Evolutionary conservation across 2,329 filamentous ascomycete genomes (phyloP).

Genomic region (Pseudogymnoascus sp.): DNA sequence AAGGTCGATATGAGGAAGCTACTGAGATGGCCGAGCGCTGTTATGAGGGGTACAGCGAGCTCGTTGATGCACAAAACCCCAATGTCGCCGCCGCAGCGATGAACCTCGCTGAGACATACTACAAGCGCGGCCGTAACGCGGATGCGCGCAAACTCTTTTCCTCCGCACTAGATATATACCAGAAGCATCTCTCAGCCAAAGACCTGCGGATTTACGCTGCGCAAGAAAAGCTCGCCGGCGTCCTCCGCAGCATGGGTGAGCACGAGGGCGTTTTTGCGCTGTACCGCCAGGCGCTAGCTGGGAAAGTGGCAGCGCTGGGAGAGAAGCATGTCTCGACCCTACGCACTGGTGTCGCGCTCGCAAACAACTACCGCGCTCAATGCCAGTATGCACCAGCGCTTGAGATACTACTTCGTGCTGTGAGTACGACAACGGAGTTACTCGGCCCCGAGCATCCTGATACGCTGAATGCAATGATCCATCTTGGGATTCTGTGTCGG

Average conservation of each 20-base stretch:
- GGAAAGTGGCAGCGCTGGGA: not conserved
- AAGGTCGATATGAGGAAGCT: constrained; percentile 13
- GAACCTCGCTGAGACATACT: not conserved
- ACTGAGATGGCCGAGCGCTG: not conserved
- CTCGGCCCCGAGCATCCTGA: constrained; percentile 13
- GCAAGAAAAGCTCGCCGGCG: not conserved
- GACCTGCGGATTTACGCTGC: constrained; percentile 1
- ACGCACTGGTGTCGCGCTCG: constrained; percentile 16
- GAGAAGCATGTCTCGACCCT: constrained; percentile 13
- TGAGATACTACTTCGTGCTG: constrained; percentile 13
- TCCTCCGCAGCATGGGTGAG: not conserved
- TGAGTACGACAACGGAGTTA: constrained; percentile 11
- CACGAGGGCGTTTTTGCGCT: not conserved
- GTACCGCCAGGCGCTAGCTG: not conserved
- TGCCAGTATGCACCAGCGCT: constrained; percentile 22
- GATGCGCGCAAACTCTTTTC: constrained; percentile 9
- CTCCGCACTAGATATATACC: not conserved
- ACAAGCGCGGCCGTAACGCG: not conserved
- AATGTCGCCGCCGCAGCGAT: not conserved
- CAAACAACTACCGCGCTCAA: constrained; percentile 12
- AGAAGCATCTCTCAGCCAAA: not conserved
- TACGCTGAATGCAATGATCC: constrained; percentile 11
- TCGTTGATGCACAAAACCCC: not conserved
- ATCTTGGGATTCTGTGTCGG: constrained; percentile 9
- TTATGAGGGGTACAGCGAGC: not conserved